phyloP scores from a whole-genome alignment of 441 rosid species.

The Brassica balearica region DNA sequence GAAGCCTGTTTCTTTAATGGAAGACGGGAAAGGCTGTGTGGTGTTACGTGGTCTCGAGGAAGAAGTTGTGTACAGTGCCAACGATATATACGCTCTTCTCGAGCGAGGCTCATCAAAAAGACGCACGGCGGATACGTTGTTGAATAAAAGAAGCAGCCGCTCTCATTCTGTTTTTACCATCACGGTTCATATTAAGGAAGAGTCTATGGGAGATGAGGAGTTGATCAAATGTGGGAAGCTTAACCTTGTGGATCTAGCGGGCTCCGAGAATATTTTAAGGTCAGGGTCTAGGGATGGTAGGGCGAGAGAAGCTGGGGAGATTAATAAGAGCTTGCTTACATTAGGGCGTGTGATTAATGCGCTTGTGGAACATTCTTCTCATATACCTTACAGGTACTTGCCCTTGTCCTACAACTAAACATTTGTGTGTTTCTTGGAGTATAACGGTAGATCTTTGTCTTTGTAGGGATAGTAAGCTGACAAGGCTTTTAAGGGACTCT shows the following conservation, averaged over 20 bases:
- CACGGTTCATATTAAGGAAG: constrained; percentile 78
- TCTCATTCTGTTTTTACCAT: constrained; percentile 96
- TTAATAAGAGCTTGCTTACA: constrained; percentile 94
- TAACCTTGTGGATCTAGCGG: constrained; percentile 97
- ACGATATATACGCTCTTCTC: constrained; percentile 78
- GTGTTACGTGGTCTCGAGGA: constrained; percentile 92
- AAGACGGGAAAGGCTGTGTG: constrained; percentile 93
- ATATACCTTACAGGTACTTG: constrained; percentile 84
- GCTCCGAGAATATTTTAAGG: constrained; percentile 91
- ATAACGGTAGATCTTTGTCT: constrained; percentile 15
- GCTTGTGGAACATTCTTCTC: constrained; percentile 94
- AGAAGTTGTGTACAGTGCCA: constrained; percentile 88
- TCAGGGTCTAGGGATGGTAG: constrained; percentile 94
- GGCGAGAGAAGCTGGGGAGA: constrained; percentile 98
- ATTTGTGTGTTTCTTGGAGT: neutral
- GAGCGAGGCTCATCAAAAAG: constrained; percentile 87
- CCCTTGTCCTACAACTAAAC: constrained; percentile 17
- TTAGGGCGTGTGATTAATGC: constrained; percentile 96
- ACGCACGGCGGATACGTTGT: constrained; percentile 87
- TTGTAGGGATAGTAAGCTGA: constrained; percentile 94
- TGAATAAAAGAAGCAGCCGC: constrained; percentile 94
- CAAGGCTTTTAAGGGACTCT: constrained; percentile 91
- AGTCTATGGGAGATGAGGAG: constrained; percentile 83
- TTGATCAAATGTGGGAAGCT: constrained; percentile 95
- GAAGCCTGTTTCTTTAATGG: constrained; percentile 88